Evolutionary conservation across 2,329 filamentous ascomycete genomes (phyloP).

Genomic region (Trichoderma sp.): DNA sequence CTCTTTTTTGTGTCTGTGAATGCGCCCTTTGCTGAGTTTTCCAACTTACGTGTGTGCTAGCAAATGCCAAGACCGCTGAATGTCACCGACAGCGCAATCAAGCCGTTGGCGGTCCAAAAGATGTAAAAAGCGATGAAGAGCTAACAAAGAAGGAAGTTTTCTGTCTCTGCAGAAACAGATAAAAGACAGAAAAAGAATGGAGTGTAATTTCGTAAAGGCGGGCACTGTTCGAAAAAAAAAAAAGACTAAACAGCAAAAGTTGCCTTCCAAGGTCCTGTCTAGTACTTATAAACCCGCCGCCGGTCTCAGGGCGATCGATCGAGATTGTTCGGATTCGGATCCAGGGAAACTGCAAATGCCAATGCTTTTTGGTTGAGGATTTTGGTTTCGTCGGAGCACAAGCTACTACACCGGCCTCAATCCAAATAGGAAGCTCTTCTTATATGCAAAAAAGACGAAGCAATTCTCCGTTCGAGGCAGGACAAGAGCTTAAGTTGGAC

Average conservation of each 20-base stretch:
- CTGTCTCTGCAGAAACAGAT: not conserved
- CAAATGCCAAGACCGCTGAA: not conserved
- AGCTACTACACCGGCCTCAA: not conserved
- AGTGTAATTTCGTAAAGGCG: not conserved
- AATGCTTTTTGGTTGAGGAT: not conserved
- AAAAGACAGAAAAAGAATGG: no score
- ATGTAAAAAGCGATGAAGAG: not conserved
- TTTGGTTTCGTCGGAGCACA: not conserved
- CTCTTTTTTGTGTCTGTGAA: not conserved
- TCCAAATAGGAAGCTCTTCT: not conserved
- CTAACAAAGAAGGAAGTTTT: not conserved
- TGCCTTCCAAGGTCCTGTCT: not conserved
- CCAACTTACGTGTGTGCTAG: not conserved
- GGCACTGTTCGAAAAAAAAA: not conserved
- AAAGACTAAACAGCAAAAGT: not conserved
- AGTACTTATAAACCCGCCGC: not conserved
- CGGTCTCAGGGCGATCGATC: slow-evolving; percentile 26
- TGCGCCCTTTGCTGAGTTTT: not conserved
- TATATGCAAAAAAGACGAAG: not conserved
- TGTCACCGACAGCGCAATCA: not conserved
- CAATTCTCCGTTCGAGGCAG: not conserved
- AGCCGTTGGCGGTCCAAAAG: not conserved
- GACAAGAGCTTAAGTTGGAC: not conserved
- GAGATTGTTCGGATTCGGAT: slow-evolving; percentile 15
- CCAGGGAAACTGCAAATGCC: not conserved